Evolutionary conservation across 768 basidiomycete genomes (phyloP).

Genomic region (Solioccasus polychromus): DNA sequence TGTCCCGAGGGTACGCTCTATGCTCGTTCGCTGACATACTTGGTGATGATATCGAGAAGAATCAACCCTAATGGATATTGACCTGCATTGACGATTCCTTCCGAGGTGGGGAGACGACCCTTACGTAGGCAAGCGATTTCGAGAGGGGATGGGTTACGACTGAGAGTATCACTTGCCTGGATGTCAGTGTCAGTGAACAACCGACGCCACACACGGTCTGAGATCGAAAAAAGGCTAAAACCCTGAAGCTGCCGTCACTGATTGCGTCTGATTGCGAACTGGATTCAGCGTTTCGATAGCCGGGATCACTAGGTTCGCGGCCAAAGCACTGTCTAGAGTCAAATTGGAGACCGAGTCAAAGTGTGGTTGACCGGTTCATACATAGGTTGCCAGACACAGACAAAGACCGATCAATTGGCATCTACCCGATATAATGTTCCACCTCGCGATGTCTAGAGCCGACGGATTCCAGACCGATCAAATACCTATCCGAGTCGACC

Average conservation of each 20-base stretch:
- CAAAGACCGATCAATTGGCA: too few species aligned
- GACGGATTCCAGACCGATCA: conserved; percentile 5
- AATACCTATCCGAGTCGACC: neutral
- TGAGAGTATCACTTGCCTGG: conserved; percentile 2
- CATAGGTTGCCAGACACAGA: too few species aligned
- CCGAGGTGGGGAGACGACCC: neutral
- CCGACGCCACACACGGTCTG: too few species aligned
- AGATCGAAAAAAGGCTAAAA: conserved; percentile 20
- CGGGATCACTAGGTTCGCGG: too few species aligned
- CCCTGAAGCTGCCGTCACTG: conserved; percentile 8
- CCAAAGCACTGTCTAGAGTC: too few species aligned
- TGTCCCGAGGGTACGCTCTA: conserved; percentile 18
- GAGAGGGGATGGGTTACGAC: neutral
- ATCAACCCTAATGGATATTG: conserved; percentile 12
- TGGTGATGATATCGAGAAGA: conserved; percentile 3
- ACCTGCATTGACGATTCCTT: conserved; percentile 5
- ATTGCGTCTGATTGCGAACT: neutral
- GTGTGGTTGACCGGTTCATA: too few species aligned
- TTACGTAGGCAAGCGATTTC: neutral
- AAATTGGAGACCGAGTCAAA: too few species aligned
- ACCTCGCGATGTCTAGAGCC: too few species aligned
- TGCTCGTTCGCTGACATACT: conserved; percentile 14
- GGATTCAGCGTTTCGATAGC: neutral
- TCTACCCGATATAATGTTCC: too few species aligned
- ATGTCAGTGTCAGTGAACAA: neutral